Conservation (phyloP, 495 filamentous ascomycete genomes). For the Penicillium robsamsonii region DNA sequence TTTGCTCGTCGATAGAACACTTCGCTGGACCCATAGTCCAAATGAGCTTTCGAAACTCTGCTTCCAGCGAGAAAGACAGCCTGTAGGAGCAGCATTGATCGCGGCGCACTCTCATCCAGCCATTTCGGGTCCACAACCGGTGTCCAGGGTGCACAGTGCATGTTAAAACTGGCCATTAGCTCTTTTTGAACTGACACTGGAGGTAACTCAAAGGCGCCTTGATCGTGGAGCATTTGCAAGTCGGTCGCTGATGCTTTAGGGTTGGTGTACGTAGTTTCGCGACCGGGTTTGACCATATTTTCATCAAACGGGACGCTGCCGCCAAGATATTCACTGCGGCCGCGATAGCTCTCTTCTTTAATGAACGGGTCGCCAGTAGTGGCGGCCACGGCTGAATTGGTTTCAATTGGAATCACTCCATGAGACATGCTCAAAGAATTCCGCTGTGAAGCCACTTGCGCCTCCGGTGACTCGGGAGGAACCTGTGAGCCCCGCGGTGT, state of each 20-base stretch:
- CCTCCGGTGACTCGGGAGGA: constrained; percentile 16
- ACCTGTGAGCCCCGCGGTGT: constrained; percentile 22
- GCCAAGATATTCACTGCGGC: constrained; percentile 30
- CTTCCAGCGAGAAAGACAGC: constrained; percentile 30
- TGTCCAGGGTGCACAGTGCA: constrained; percentile 30
- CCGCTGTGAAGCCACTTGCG: constrained; percentile 3
- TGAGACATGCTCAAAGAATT: constrained; percentile 8
- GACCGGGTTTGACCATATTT: constrained; percentile 33
- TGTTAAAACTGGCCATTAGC: constrained; percentile 27
- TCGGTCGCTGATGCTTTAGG: constrained; percentile 27
- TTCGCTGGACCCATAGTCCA: constrained; percentile 31
- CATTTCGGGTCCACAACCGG: constrained; percentile 30
- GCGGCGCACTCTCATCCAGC: constrained; percentile 24
- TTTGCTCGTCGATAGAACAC: constrained; percentile 32
- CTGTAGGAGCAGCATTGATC: constrained; percentile 29
- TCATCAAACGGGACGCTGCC: constrained; percentile 34
- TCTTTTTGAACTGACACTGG: constrained; percentile 26
- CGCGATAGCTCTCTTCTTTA: constrained; percentile 33
- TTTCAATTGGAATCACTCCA: constrained; percentile 2
- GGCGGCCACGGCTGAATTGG: not conserved
- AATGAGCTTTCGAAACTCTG: constrained; percentile 28
- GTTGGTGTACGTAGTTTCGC: constrained; percentile 28
- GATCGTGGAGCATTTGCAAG: constrained; percentile 30
- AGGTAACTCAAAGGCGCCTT: constrained; percentile 29
- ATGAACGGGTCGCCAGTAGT: constrained; percentile 24